A percentile compares a stretch with the other conserved stretches of the same genome.
Evolutionary conservation across 495 filamentous ascomycete genomes (phyloP).

Genomic region (Ramalina intermedia): DNA sequence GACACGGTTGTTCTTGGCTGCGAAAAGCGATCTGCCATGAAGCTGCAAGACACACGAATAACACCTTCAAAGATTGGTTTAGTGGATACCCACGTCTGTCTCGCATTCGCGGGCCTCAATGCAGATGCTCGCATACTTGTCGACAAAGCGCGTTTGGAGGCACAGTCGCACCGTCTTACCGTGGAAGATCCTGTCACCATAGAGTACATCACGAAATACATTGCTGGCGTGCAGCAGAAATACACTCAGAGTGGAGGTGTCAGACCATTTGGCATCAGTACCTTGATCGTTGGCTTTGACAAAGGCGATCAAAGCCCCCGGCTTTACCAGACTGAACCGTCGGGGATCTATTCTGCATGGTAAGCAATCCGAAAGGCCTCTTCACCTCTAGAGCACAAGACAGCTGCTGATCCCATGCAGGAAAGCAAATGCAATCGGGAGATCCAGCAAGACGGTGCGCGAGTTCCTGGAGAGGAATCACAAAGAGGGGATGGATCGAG

Average conservation of each 20-base stretch:
- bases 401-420: conserved; percentile 28
- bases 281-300: conserved; percentile 93
- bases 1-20: conserved; percentile 93
- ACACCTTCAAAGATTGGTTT: conserved; percentile 95
- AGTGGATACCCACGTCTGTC: conserved; percentile 86
- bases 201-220: conserved; percentile 98
- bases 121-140: conserved; percentile 94
- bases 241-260: conserved; percentile 98
- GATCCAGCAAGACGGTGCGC: conserved; percentile 94
- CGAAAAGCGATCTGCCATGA: conserved; percentile 97
- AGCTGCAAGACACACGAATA: conserved; percentile 97
- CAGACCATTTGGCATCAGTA: conserved; percentile 93
- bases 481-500: conserved; percentile 89
- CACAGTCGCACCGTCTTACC: conserved; percentile 94
- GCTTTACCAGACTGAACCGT: conserved; percentile 95
- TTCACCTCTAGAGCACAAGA: neutral
- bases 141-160: conserved; percentile 92
- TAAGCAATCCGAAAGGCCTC: conserved; percentile 26
- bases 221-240: conserved; percentile 91
- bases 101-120: conserved; percentile 93
- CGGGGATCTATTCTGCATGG: conserved; percentile 97
- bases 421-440: conserved; percentile 98
- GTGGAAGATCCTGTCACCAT: conserved; percentile 95
- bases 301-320: conserved; percentile 71
- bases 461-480: conserved; percentile 98